phyloP scores from a whole-genome alignment of 768 basidiomycete genomes.

The Hysterangium stoloniferum region DNA sequence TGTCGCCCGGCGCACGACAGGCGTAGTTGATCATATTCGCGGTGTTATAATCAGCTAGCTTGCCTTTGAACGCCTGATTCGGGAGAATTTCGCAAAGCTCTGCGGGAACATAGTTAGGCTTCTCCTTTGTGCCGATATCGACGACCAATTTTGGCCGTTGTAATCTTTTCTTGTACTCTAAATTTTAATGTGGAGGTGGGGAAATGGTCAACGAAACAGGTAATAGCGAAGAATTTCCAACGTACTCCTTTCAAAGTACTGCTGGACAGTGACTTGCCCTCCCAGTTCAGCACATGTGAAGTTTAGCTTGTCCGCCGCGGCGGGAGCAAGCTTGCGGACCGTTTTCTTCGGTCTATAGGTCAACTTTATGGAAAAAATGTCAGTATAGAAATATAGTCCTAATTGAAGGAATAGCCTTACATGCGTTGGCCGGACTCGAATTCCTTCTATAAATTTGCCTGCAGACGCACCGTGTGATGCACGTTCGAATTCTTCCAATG shows the following conservation, averaged over 20 bases:
- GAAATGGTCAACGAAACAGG: not conserved
- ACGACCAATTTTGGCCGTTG: constrained; percentile 43
- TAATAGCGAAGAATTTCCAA: constrained; percentile 9
- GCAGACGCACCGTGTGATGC: constrained; percentile 53
- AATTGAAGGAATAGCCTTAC: not conserved
- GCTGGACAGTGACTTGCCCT: constrained; percentile 46
- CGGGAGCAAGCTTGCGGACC: constrained; percentile 45
- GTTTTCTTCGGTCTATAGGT: constrained; percentile 57
- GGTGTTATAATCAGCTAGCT: constrained; percentile 54
- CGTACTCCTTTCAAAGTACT: constrained; percentile 59
- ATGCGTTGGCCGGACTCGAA: constrained; percentile 60
- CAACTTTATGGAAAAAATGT: constrained; percentile 25
- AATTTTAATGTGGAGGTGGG: too few relatives aligned
- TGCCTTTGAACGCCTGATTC: constrained; percentile 42
- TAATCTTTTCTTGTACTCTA: constrained; percentile 57
- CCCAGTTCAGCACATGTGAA: constrained; percentile 56
- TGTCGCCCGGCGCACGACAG: constrained; percentile 52
- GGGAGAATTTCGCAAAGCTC: constrained; percentile 62
- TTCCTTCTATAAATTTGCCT: constrained; percentile 54
- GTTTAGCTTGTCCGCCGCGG: constrained; percentile 35
- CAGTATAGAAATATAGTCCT: not conserved
- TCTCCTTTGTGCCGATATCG: constrained; percentile 43
- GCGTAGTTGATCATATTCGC: constrained; percentile 64
- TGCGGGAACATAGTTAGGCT: constrained; percentile 48
- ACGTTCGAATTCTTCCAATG: constrained; percentile 41